Conservation (phyloP, 192 early-diverging fungal genomes). For the Lunasporangiospora selenospora region DNA sequence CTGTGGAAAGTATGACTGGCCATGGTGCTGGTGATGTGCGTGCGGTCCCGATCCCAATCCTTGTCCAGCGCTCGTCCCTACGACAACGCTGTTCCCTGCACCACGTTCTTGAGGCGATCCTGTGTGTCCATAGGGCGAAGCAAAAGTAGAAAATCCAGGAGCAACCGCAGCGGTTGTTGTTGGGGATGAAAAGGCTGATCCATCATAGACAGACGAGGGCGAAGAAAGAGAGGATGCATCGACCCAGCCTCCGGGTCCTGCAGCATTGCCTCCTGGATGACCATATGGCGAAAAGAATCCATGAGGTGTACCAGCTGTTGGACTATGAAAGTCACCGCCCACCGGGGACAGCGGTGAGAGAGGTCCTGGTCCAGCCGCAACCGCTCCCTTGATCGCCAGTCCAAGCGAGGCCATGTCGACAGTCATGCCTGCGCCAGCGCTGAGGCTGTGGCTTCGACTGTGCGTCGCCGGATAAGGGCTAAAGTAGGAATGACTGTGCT, state of each 20-base stretch:
- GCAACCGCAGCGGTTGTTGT: no score
- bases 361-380: no score
- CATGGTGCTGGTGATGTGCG: slow-evolving; percentile 15
- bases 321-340: slow-evolving; percentile 14
- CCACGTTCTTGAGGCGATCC: no score
- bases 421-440: slow-evolving; percentile 39
- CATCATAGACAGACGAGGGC: slow-evolving; percentile 33
- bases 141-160: no score
- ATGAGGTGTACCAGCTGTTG: not conserved
- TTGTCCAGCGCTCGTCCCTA: no score
- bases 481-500: slow-evolving; percentile 1
- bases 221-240: slow-evolving; percentile 38
- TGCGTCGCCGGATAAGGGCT: slow-evolving; percentile 11
- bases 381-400: no score
- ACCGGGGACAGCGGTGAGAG: slow-evolving; percentile 35
- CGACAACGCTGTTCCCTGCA: no score
- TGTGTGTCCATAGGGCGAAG: no score
- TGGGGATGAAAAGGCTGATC: slow-evolving; percentile 38
- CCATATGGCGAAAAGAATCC: not conserved
- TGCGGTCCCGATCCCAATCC: no score
- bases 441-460: slow-evolving; percentile 42
- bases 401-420: slow-evolving; percentile 20
- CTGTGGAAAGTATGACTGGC: slow-evolving; percentile 18
- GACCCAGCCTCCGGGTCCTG: slow-evolving; percentile 9
- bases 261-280: not conserved